Conservation (phyloP, 2,329 filamentous ascomycete genomes). For the Emydomyces testavorans region DNA sequence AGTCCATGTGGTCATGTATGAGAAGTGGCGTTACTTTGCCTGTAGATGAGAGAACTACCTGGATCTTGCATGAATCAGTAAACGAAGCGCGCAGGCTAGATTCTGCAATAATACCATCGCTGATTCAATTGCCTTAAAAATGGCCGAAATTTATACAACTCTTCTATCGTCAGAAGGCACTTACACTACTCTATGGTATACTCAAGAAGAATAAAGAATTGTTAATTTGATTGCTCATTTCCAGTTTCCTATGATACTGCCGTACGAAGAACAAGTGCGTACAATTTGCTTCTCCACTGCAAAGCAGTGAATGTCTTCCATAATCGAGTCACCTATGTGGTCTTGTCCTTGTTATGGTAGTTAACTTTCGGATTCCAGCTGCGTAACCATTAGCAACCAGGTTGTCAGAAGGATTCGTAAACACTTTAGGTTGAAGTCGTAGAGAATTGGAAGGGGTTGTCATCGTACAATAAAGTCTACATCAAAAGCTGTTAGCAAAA, state of each 20-base stretch:
- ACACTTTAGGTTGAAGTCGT: too few relatives aligned
- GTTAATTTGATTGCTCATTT: too few relatives aligned
- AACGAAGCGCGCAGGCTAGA: constrained; percentile 6
- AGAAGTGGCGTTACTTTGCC: not conserved
- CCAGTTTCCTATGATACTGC: too few relatives aligned
- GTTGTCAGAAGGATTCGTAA: not conserved
- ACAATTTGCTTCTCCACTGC: too few relatives aligned
- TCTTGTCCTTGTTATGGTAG: constrained; percentile 90
- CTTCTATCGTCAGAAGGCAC: not conserved
- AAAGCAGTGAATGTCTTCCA: too few relatives aligned
- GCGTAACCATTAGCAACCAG: constrained; percentile 5
- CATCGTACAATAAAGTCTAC: constrained; percentile 54
- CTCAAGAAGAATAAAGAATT: too few relatives aligned
- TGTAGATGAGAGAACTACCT: not conserved
- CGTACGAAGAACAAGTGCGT: too few relatives aligned
- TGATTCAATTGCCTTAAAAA: not conserved
- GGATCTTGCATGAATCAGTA: constrained; percentile 1
- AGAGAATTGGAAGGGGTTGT: not conserved
- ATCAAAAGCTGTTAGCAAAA: constrained; percentile 10
- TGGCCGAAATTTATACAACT: not conserved
- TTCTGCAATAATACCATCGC: not conserved
- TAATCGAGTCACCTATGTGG: not conserved
- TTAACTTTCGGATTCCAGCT: constrained; percentile 95
- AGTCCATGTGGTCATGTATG: constrained; percentile 5
- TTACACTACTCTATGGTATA: too few relatives aligned